Conservation (phyloP, 441 rosid genomes). For the Bruguiera hainesii region DNA sequence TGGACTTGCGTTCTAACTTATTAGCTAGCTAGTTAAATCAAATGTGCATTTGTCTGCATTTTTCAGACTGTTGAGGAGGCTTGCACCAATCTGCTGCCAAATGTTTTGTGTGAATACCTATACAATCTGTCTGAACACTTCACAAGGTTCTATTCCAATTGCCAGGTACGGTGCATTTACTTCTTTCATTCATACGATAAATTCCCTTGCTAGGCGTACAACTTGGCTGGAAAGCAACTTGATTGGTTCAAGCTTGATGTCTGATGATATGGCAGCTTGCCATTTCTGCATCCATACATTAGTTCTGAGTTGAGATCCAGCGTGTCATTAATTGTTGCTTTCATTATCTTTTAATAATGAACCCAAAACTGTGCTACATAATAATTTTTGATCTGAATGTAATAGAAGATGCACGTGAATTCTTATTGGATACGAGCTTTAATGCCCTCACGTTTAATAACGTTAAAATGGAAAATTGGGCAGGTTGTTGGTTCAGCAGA, state of each 20-base stretch:
- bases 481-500: conserved; percentile 76
- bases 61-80: conserved; percentile 79
- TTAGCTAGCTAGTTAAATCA: neutral
- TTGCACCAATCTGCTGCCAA: conserved; percentile 60
- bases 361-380: too few relatives aligned
- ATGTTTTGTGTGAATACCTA: conserved; percentile 69
- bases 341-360: too few relatives aligned
- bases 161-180: conserved; percentile 50
- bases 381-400: too few relatives aligned
- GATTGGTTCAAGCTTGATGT: neutral
- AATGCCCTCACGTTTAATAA: neutral
- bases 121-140: conserved; percentile 60
- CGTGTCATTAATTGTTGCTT: too few relatives aligned
- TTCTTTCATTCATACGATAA: too few relatives aligned
- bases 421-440: neutral
- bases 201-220: too few relatives aligned
- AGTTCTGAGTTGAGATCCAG: too few relatives aligned
- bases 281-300: neutral
- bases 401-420: neutral
- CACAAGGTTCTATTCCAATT: conserved; percentile 64
- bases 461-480: conserved; percentile 16
- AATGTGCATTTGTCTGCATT: conserved; percentile 6
- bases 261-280: neutral
- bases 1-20: neutral
- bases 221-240: neutral